A percentile compares a stretch with the other conserved stretches of the same genome.
Conservation (phyloP, 1,139 yeast genomes). For the Diutina catenulata region DNA sequence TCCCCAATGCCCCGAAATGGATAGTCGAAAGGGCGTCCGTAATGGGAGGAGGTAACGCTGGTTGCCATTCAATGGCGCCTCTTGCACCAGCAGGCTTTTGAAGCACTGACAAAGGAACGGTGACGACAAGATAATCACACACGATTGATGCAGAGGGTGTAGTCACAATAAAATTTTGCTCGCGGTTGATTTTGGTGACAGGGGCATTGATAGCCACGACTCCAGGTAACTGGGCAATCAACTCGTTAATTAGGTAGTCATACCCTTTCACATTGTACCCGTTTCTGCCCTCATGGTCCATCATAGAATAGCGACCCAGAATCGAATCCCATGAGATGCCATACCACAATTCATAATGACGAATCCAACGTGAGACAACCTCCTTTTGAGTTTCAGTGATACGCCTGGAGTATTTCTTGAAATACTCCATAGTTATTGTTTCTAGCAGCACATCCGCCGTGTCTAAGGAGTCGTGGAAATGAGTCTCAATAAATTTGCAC, state of each 20-base stretch:
- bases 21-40: conserved; percentile 33
- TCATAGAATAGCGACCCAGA: conserved; percentile 55
- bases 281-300: conserved; percentile 68
- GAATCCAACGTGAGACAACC: conserved; percentile 36
- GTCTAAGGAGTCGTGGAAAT: conserved; percentile 33
- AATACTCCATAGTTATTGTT: conserved; percentile 34
- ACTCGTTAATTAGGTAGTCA: conserved; percentile 34
- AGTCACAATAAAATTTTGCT: conserved; percentile 14
- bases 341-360: conserved; percentile 67
- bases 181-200: conserved; percentile 31
- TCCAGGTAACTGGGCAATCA: conserved; percentile 12
- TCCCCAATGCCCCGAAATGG: conserved; percentile 67
- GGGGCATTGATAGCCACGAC: conserved; percentile 16
- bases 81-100: conserved; percentile 21
- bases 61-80: conserved; percentile 43
- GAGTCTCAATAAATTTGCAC: conserved; percentile 45
- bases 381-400: conserved; percentile 40
- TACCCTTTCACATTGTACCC: conserved; percentile 54
- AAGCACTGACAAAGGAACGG: conserved; percentile 67
- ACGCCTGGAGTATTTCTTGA: conserved; percentile 32
- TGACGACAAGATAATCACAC: conserved; percentile 49
- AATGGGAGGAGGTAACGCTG: conserved; percentile 41
- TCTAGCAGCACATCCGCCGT: conserved; percentile 38
- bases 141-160: conserved; percentile 11
- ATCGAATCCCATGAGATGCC: conserved; percentile 57